Evolutionary conservation across 1,139 yeast species (phyloP).

Genomic region (Debaryomyces singareniensis): DNA sequence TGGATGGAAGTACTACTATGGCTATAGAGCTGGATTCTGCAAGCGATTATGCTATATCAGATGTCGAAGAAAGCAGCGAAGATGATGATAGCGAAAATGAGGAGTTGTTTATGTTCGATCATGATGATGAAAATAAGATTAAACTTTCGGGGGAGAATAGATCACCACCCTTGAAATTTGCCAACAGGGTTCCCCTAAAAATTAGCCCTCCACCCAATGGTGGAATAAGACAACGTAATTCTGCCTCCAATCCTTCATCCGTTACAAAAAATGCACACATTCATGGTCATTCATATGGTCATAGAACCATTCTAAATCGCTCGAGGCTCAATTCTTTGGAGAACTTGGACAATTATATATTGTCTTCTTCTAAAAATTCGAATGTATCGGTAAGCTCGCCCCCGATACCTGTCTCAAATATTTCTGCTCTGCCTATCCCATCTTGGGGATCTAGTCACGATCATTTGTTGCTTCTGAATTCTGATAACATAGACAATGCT

Average conservation of each 20-base stretch:
- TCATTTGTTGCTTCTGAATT: conserved; percentile 13
- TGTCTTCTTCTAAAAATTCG: conserved; percentile 35
- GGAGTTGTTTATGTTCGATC: conserved; percentile 38
- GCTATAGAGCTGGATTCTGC: conserved; percentile 42
- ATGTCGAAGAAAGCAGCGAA: conserved; percentile 11
- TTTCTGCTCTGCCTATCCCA: conserved; percentile 17
- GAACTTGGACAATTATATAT: conserved; percentile 36
- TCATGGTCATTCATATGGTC: conserved; percentile 8
- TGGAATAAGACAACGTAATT: conserved; percentile 17
- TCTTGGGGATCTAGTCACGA: conserved; percentile 20
- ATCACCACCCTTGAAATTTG: conserved; percentile 38
- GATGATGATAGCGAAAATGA: conserved; percentile 5
- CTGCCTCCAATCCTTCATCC: conserved; percentile 20
- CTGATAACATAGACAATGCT: conserved; percentile 14
- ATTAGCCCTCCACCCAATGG: conserved; percentile 35
- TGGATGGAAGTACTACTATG: conserved; percentile 10
- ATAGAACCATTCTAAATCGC: conserved; percentile 29
- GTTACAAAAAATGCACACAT: conserved; percentile 12
- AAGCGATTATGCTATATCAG: conserved; percentile 38
- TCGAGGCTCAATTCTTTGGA: conserved; percentile 40
- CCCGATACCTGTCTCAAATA: conserved; percentile 22
- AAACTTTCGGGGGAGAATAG: conserved; percentile 7
- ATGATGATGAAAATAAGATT: conserved; percentile 21
- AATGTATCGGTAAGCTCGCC: conserved; percentile 32
- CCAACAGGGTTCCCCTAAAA: conserved; percentile 39